A percentile compares a stretch with the other conserved stretches of the same genome.
Evolutionary conservation across 441 rosid genomes (phyloP).

Genomic region (Cnidoscolus chayamansa): DNA sequence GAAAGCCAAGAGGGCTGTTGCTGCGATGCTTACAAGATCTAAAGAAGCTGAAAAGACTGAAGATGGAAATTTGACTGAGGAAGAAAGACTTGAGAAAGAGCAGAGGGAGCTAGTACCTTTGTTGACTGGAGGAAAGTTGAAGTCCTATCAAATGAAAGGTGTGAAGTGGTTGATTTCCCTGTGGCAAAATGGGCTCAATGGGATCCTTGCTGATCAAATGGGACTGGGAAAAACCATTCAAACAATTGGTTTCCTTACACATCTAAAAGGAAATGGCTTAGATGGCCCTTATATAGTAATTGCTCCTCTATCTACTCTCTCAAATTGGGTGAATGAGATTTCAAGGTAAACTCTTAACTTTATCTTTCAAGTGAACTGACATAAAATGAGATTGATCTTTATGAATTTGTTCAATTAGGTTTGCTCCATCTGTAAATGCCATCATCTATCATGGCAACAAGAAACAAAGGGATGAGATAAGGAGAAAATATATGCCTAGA

Average conservation of each 20-base stretch:
- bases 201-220: slow-evolving; percentile 99
- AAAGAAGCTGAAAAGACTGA: slow-evolving; percentile 45
- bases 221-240: slow-evolving; percentile 99
- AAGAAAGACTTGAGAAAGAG: slow-evolving; percentile 70
- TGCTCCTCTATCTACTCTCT: slow-evolving; percentile 95
- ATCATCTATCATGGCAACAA: slow-evolving; percentile 81
- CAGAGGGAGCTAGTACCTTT: slow-evolving; percentile 84
- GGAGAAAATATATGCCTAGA: slow-evolving; percentile 74
- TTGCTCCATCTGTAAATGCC: slow-evolving; percentile 66
- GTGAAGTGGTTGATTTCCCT: slow-evolving; percentile 94
- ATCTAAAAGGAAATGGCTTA: slow-evolving; percentile 79
- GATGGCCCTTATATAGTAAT: slow-evolving; percentile 87
- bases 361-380: slow-evolving; percentile 11
- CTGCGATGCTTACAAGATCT: slow-evolving; percentile 87
- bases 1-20: slow-evolving; percentile 90
- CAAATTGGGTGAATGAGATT: slow-evolving; percentile 89
- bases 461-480: slow-evolving; percentile 62
- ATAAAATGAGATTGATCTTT: slow-evolving; percentile 14
- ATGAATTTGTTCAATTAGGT: slow-evolving; percentile 43
- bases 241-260: slow-evolving; percentile 88
- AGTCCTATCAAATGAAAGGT: slow-evolving; percentile 89
- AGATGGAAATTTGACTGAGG: slow-evolving; percentile 59
- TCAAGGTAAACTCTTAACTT: slow-evolving; percentile 46
- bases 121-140: slow-evolving; percentile 85
- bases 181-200: slow-evolving; percentile 97